Percentiles rank a stretch among this genome's conserved stretches.
phyloP scores from a whole-genome alignment of 257 asterid genomes.

The Solanum bukasovii region DNA sequence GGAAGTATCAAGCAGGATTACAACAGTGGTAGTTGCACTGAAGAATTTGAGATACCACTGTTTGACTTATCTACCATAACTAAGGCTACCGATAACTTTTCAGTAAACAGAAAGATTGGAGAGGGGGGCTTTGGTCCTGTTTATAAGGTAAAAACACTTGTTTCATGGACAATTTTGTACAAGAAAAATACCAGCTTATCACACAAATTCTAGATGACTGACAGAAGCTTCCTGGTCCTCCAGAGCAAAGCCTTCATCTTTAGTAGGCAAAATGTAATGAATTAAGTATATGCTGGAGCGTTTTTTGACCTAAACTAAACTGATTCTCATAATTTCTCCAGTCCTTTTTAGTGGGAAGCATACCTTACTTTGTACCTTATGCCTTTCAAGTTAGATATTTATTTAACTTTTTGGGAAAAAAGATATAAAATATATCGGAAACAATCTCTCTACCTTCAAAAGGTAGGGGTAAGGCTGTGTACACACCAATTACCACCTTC shows the following conservation, averaged over 20 bases:
- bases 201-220: not conserved
- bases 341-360: too few relatives aligned
- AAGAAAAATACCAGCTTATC: not conserved
- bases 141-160: conserved; percentile 23
- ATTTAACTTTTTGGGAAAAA: too few relatives aligned
- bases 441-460: not conserved
- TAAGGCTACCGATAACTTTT: conserved; percentile 33
- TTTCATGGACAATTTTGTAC: not conserved
- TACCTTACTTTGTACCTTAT: not conserved
- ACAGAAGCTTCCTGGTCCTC: not conserved
- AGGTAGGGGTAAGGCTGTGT: conserved; percentile 1
- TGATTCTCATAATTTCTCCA: not conserved
- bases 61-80: conserved; percentile 17
- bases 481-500: not conserved
- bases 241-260: not conserved
- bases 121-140: conserved; percentile 64
- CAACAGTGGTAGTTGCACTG: not conserved
- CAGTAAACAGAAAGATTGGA: conserved; percentile 33
- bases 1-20: not conserved
- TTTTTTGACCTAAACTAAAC: not conserved
- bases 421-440: too few relatives aligned
- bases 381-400: not conserved
- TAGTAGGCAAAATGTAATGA: not conserved
- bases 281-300: not conserved
- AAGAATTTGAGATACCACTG: conserved; percentile 30